Evolutionary conservation across 345 rosid genomes (phyloP).

Genomic region (Dipteronia sinensis): DNA sequence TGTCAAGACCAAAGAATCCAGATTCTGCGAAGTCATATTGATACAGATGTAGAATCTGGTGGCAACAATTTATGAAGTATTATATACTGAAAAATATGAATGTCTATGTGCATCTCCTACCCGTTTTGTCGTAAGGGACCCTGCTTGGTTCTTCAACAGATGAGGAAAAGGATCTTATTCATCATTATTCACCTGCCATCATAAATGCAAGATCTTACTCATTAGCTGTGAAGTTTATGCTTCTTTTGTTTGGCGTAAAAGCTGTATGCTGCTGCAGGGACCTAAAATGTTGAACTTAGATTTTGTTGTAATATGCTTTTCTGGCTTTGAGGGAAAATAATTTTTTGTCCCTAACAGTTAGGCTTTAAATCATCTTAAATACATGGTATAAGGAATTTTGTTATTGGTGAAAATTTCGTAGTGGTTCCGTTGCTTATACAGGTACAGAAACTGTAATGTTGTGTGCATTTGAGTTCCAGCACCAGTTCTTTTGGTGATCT

Average conservation of each 20-base stretch:
- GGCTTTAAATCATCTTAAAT: background rate
- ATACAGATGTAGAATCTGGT: background rate
- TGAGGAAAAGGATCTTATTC: background rate
- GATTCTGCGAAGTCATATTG: background rate
- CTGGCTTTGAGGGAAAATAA: background rate
- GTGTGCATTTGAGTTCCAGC: background rate
- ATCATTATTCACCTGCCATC: background rate
- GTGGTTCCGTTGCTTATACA: background rate
- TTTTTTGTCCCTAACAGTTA: background rate
- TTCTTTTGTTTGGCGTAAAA: background rate
- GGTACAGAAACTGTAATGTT: background rate
- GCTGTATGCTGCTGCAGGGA: background rate
- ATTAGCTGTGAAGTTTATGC: background rate
- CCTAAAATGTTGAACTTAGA: background rate
- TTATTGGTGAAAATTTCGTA: background rate
- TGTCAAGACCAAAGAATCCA: background rate
- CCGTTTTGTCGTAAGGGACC: background rate
- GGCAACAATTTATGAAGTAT: background rate
- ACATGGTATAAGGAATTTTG: background rate
- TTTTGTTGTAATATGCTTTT: background rate
- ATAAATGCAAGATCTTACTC: background rate
- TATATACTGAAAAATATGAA: background rate
- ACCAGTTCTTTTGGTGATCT: background rate
- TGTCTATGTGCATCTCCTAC: background rate
- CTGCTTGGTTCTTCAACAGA: background rate